Percentiles rank a stretch among this genome's conserved stretches.
Conservation (phyloP, 2,329 filamentous ascomycete species). For the Alternaria brassicae region DNA sequence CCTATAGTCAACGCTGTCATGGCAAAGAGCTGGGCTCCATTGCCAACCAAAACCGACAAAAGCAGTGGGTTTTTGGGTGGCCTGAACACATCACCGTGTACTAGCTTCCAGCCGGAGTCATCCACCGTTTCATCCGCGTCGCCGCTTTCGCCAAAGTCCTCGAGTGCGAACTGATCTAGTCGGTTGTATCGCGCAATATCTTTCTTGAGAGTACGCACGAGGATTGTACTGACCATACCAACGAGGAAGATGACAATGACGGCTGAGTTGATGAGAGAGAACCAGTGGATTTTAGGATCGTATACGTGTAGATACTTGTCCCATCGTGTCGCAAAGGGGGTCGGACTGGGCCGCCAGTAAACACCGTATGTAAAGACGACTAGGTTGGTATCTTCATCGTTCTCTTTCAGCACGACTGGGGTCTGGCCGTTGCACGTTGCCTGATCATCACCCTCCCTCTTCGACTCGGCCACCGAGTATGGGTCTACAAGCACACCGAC, state of each 20-base stretch:
- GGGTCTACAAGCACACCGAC: slow-evolving; percentile 92
- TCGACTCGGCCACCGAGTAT: slow-evolving; percentile 69
- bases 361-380: slow-evolving; percentile 93
- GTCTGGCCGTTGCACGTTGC: slow-evolving; percentile 69
- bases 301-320: slow-evolving; percentile 98
- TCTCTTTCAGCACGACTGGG: slow-evolving; percentile 70
- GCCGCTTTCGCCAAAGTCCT: slow-evolving; percentile 81
- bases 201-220: slow-evolving; percentile 86
- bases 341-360: slow-evolving; percentile 82
- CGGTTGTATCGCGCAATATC: slow-evolving; percentile 98
- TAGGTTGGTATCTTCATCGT: slow-evolving; percentile 60
- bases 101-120: slow-evolving; percentile 97
- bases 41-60: slow-evolving; percentile 86
- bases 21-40: slow-evolving; percentile 94
- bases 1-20: slow-evolving; percentile 94
- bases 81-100: slow-evolving; percentile 97
- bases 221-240: slow-evolving; percentile 89
- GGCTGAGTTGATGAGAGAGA: slow-evolving; percentile 94
- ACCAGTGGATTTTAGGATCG: slow-evolving; percentile 98
- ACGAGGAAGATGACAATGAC: slow-evolving; percentile 93
- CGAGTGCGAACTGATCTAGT: slow-evolving; percentile 86
- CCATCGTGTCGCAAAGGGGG: slow-evolving; percentile 96
- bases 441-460: slow-evolving; percentile 59
- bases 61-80: slow-evolving; percentile 82
- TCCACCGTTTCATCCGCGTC: slow-evolving; percentile 89